Percentiles rank a stretch among this genome's conserved stretches.
Conservation (phyloP, 441 rosid species). For the Eutrema salsugineum region DNA sequence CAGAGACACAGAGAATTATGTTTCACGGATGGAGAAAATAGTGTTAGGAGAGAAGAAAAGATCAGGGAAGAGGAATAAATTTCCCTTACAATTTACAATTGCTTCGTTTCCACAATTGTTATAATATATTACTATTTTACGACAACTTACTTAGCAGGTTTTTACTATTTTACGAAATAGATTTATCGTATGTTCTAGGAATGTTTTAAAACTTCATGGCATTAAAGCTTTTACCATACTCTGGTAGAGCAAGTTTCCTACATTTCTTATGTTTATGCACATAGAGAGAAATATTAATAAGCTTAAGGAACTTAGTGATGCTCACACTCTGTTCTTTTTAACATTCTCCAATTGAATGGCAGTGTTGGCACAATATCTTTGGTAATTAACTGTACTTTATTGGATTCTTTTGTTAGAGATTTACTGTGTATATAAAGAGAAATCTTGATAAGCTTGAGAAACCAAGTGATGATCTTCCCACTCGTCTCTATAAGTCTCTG, state of each 20-base stretch:
- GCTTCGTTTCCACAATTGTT: too few relatives aligned
- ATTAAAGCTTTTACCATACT: neutral
- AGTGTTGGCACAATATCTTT: too few relatives aligned
- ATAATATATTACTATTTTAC: too few relatives aligned
- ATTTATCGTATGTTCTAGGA: too few relatives aligned
- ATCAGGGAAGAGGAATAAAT: neutral
- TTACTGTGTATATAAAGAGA: neutral
- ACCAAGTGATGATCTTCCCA: slow-evolving; percentile 61
- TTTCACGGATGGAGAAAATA: neutral
- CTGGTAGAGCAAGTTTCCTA: neutral
- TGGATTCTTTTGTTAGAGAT: neutral
- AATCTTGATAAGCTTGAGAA: slow-evolving; percentile 11
- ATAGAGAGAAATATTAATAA: too few relatives aligned
- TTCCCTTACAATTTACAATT: neutral
- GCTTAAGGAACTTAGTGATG: too few relatives aligned
- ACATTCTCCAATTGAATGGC: too few relatives aligned
- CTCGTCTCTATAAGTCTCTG: slow-evolving; percentile 63
- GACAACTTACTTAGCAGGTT: too few relatives aligned
- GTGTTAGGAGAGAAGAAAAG: neutral
- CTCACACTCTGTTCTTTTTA: neutral
- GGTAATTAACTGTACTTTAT: too few relatives aligned
- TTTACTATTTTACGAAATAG: too few relatives aligned
- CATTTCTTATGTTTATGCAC: neutral
- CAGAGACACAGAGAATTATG: neutral
- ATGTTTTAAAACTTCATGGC: too few relatives aligned